These are phyloP conservation scores for Metarhizium guizhouense DNA, from an alignment of 2,329 filamentous ascomycete species.

Conservation along the genomic window DNA sequence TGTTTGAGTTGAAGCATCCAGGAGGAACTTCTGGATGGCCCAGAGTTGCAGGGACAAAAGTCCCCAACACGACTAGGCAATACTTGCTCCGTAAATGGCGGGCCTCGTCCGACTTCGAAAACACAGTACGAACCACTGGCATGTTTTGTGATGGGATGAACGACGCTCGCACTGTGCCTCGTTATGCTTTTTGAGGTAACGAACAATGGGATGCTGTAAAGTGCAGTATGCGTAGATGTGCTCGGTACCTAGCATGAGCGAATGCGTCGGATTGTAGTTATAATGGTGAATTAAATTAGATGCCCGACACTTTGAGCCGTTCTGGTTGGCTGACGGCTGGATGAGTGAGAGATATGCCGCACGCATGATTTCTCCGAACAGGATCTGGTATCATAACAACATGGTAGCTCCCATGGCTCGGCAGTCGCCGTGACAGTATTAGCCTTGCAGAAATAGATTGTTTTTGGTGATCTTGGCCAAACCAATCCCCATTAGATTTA, in stretches of 20 bases:
- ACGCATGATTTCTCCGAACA: not conserved
- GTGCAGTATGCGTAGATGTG: too few species aligned
- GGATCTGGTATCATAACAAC: not conserved
- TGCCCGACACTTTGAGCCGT: too few species aligned
- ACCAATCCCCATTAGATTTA: too few species aligned
- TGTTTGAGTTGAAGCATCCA: not conserved
- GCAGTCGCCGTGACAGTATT: not conserved
- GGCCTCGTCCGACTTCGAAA: too few species aligned
- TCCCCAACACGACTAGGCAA: not conserved
- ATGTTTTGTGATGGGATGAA: too few species aligned
- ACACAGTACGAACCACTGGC: not conserved
- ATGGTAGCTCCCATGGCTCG: not conserved
- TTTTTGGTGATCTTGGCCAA: not conserved
- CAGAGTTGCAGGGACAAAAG: conserved; percentile 1
- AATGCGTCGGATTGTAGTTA: too few species aligned
- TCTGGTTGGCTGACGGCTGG: too few species aligned
- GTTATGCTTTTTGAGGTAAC: too few species aligned
- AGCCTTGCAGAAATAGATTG: not conserved
- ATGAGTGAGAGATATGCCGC: not conserved
- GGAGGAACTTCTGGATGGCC: not conserved
- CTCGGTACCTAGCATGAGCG: too few species aligned
- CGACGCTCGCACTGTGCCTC: too few species aligned
- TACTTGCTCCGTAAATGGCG: not conserved
- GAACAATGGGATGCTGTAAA: too few species aligned
- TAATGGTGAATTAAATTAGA: too few species aligned